Base-by-base conservation (phyloP, 306 rosid genomes). In the Rubus idaeus region DNA sequence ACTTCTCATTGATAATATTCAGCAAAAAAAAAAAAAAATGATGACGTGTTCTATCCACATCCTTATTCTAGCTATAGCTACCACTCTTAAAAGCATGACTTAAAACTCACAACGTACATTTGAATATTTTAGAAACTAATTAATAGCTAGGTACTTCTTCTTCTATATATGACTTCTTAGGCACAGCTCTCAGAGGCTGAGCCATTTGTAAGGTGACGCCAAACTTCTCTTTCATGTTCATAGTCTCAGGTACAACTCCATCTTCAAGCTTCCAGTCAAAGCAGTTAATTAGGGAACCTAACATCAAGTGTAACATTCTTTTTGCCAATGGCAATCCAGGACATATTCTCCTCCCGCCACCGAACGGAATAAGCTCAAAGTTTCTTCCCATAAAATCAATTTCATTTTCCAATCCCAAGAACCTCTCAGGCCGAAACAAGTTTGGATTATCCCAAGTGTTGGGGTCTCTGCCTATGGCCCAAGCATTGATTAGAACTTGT, bases 301-400 rank as follows among this genome's bases (percentile, higher is more conserved):
- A 60, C 60, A 79, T 75, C 83, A 82, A 20, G 70, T 81, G 78
- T 23, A 85, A 2, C 83, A 85, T 83, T 13, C 86, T 49, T 8
- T 13, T 58, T 0, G 87, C 87, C 78, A 83, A 35, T 2, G 71
- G 76, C 42, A 75, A 18, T 4, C 89, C 89, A 2, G 86, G 87
- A 39, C 89, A 88, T 39, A 74, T 85, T 45, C 91, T 66, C 18
- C 86, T 20, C 23, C 84, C 87, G 3, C 74, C 66, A n/a, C 88
- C 83, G 35, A 88, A 88, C 0, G 89, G 88, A 35, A 71, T 35
- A 0, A 88, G 81, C 82, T 85, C 82, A 77, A 83, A 88, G 55
- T 83, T 26, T 4, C 64, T 61, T 1, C 86, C 83, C 42, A 5
- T 60, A 5, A 53, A 5, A 41, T 83, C 85, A 42, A 81, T 41